Percentiles rank a stretch among this genome's conserved stretches.
phyloP scores from a whole-genome alignment of 176 grass and related monocot species.

The Luzula sylvatica region DNA sequence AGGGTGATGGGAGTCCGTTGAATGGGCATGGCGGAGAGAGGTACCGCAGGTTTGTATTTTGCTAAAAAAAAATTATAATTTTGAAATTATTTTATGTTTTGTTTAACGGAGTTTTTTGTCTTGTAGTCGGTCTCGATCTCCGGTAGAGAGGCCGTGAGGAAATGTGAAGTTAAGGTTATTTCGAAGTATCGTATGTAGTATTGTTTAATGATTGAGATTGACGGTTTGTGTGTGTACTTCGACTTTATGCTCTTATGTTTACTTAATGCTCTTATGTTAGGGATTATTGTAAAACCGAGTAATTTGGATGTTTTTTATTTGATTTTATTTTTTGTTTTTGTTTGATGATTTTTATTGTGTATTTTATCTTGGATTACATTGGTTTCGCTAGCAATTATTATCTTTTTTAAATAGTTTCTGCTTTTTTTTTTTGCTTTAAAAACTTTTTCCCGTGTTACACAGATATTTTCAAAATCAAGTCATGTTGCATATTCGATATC shows the following conservation, averaged over 20 bases:
- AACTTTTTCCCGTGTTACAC: too few species aligned
- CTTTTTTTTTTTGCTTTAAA: too few species aligned
- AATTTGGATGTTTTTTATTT: neutral
- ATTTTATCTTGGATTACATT: neutral
- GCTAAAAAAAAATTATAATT: neutral
- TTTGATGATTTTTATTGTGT: neutral
- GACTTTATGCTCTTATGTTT: constrained; percentile 5
- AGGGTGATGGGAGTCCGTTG: neutral
- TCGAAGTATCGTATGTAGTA: constrained; percentile 3
- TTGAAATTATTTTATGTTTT: neutral
- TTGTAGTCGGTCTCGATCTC: constrained; percentile 7
- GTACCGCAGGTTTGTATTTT: too few species aligned
- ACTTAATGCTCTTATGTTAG: neutral
- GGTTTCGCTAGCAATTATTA: neutral
- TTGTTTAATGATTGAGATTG: constrained; percentile 4
- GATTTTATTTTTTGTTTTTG: neutral
- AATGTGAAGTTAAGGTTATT: neutral
- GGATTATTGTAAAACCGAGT: constrained; percentile 3
- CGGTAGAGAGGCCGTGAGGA: constrained; percentile 6
- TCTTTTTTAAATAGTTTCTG: neutral
- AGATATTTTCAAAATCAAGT: too few species aligned
- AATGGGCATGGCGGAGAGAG: constrained; percentile 6
- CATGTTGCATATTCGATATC: too few species aligned
- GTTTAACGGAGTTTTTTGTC: neutral
- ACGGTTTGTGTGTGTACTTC: neutral